Evolutionary conservation across 192 early-diverging fungal species (phyloP).

Genomic region (Coemansia sp.): DNA sequence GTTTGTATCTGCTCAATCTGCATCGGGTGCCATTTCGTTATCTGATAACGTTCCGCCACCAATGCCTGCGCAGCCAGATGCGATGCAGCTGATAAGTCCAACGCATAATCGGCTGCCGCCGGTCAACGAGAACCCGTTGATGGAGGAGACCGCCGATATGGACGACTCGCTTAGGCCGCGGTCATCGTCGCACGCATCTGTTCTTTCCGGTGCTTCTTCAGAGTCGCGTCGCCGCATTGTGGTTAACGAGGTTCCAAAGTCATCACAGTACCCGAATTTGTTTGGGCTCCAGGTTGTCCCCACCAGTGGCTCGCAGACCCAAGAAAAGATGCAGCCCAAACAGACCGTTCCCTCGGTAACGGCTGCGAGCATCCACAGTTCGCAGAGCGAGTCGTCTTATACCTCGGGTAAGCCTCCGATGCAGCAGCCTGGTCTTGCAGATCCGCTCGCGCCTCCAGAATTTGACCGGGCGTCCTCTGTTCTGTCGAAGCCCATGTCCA

Average conservation of each 20-base stretch:
- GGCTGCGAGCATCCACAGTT: conserved; percentile 23
- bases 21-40: conserved; percentile 9
- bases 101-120: conserved; percentile 32
- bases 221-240: conserved; percentile 53
- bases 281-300: conserved; percentile 29
- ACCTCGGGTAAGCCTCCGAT: conserved; percentile 24
- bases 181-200: conserved; percentile 47
- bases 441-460: conserved; percentile 5
- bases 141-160: conserved; percentile 1
- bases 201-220: conserved; percentile 36
- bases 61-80: conserved; percentile 4
- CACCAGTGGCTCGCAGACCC: neutral
- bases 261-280: conserved; percentile 43
- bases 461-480: conserved; percentile 19
- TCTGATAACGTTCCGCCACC: conserved; percentile 19
- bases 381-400: conserved; percentile 33
- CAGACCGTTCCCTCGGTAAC: conserved; percentile 14
- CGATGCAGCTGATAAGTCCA: conserved; percentile 1
- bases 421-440: conserved; percentile 9
- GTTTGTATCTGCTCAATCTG: conserved; percentile 23
- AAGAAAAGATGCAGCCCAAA: neutral
- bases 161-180: conserved; percentile 25
- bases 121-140: conserved; percentile 34
- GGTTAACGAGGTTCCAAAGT: conserved; percentile 36
- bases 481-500: conserved; percentile 17